Evolutionary conservation across 2,329 filamentous ascomycete species (phyloP).

Genomic region (Mycosphaerella arachidis): DNA sequence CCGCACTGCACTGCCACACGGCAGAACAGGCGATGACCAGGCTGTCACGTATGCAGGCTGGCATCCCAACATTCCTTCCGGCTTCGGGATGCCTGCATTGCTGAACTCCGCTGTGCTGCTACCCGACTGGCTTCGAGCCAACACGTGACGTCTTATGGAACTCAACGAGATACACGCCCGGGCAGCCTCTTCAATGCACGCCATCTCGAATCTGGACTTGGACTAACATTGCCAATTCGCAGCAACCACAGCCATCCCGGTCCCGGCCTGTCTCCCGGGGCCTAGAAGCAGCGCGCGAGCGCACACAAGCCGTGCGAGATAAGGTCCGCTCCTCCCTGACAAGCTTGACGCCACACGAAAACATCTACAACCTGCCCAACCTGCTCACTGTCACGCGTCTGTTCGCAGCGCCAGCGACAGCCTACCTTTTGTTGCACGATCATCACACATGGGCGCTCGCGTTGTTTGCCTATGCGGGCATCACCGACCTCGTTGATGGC

Average conservation of each 20-base stretch:
- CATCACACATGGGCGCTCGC: slow-evolving; percentile 72
- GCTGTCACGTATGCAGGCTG: not conserved
- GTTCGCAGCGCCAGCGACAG: slow-evolving; percentile 74
- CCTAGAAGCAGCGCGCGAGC: slow-evolving; percentile 26
- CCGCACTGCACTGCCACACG: not conserved
- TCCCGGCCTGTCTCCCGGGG: slow-evolving; percentile 22
- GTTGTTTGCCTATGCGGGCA: slow-evolving; percentile 85
- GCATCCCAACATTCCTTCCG: not conserved
- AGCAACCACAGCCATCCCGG: slow-evolving; percentile 9
- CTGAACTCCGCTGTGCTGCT: slow-evolving; percentile 2
- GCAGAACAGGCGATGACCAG: not conserved
- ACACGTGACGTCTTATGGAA: not conserved
- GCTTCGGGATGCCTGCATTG: slow-evolving; percentile 3
- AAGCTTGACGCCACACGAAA: slow-evolving; percentile 59
- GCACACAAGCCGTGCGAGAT: slow-evolving; percentile 27
- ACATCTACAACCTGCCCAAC: slow-evolving; percentile 97
- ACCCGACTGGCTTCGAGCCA: not conserved
- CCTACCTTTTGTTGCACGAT: slow-evolving; percentile 82
- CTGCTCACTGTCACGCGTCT: slow-evolving; percentile 84
- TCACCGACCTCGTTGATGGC: slow-evolving; percentile 89
- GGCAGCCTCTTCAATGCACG: not conserved
- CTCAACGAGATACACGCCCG: not conserved
- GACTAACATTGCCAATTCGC: slow-evolving; percentile 1
- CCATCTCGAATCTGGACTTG: not conserved
- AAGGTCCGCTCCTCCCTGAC: slow-evolving; percentile 31